Percentiles rank a stretch among this genome's conserved stretches.
These are phyloP conservation scores for Xerophyta viscosa DNA, from an alignment of 106 monocot species.

Conservation along the genomic window DNA sequence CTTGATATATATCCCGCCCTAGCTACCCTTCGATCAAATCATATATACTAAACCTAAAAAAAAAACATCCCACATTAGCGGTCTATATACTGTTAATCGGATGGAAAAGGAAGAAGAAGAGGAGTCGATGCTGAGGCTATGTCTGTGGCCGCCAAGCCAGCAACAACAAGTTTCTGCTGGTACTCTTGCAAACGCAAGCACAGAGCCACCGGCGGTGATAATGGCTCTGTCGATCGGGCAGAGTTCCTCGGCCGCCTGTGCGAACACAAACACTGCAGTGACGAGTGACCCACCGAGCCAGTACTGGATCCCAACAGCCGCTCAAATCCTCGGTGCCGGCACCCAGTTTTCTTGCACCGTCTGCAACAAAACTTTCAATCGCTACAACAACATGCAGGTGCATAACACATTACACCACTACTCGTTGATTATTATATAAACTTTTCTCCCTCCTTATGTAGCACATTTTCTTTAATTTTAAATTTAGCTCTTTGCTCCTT, in stretches of 20 bases:
- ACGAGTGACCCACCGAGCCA: conserved; percentile 20
- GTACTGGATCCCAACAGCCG: conserved; percentile 81
- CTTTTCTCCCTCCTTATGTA: no score
- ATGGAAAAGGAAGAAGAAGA: neutral
- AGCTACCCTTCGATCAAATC: conserved; percentile 14
- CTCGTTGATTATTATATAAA: no score
- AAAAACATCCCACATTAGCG: neutral
- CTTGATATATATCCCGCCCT: no score
- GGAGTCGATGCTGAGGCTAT: conserved; percentile 10
- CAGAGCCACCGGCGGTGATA: no score
- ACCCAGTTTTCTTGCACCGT: conserved; percentile 87
- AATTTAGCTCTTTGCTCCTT: no score
- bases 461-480: no score
- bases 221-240: no score
- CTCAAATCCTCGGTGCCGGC: conserved; percentile 74
- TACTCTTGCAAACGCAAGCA: neutral
- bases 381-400: conserved; percentile 97
- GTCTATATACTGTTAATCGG: neutral
- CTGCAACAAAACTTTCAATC: conserved; percentile 82
- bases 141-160: conserved; percentile 20
- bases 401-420: neutral
- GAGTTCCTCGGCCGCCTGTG: conserved; percentile 42
- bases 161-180: neutral
- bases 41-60: neutral
- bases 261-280: neutral